Conservation (phyloP, 495 filamentous ascomycete species). For the Penicillium steckii region DNA sequence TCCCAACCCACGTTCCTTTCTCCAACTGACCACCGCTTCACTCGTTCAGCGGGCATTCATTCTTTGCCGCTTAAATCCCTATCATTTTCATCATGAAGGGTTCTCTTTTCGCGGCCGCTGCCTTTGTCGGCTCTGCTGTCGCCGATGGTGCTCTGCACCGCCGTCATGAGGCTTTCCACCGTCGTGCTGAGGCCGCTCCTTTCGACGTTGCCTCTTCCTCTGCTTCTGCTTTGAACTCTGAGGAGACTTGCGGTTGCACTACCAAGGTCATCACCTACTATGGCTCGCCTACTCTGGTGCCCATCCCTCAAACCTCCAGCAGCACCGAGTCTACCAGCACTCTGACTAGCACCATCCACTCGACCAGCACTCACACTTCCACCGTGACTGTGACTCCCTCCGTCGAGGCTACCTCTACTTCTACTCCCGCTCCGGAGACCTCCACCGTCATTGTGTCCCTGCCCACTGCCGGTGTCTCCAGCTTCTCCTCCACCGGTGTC, state of each 20-base stretch:
- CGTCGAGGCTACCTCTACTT: slow-evolving; percentile 16
- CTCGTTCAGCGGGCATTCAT: slow-evolving; percentile 95
- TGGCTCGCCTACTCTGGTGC: slow-evolving; percentile 54
- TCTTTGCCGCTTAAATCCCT: slow-evolving; percentile 38
- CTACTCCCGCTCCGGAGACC: slow-evolving; percentile 20
- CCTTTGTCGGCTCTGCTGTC: slow-evolving; percentile 61
- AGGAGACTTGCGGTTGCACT: slow-evolving; percentile 63
- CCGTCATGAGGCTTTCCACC: slow-evolving; percentile 60
- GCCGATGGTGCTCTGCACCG: slow-evolving; percentile 59
- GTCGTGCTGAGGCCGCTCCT: slow-evolving; percentile 23
- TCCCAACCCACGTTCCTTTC: slow-evolving; percentile 39
- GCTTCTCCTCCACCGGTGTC: slow-evolving; percentile 66
- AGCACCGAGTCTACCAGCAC: slow-evolving; percentile 20
- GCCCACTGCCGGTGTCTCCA: slow-evolving; percentile 66
- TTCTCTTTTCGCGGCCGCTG: slow-evolving; percentile 62
- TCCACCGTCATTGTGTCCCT: slow-evolving; percentile 29
- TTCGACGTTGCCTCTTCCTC: slow-evolving; percentile 30
- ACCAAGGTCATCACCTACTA: slow-evolving; percentile 63
- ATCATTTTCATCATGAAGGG: slow-evolving; percentile 63
- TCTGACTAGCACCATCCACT: slow-evolving; percentile 35
- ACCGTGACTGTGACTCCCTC: slow-evolving; percentile 31
- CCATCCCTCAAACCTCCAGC: slow-evolving; percentile 22
- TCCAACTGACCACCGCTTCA: slow-evolving; percentile 78
- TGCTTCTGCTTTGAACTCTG: slow-evolving; percentile 21
- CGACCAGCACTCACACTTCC: slow-evolving; percentile 42